Base-by-base conservation (phyloP, 2,329 filamentous ascomycete species). In the Juglanconis juglandina region DNA sequence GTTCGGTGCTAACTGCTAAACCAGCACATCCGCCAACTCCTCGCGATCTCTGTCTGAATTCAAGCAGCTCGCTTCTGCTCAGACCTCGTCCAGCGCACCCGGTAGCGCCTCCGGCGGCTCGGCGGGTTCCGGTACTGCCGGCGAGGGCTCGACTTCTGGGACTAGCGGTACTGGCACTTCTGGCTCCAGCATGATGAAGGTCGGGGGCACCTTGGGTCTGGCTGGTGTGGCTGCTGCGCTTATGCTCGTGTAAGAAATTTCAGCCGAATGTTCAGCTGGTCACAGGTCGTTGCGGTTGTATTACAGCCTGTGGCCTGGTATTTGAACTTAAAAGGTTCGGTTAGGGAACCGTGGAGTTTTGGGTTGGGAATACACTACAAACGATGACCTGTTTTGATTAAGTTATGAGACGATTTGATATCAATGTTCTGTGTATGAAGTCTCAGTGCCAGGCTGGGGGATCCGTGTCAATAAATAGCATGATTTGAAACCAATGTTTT, bases 31-130 rank as follows among this genome's bases (percentile, higher is more conserved):
- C 32, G 77, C 78, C 68, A 87, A 87, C 73, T 62, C 80, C 3
- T 70, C 78, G 44, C 79, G 81, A 64, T 81, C 81, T 39, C 76
- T 88, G 13, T 69, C 73, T 3, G 74, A 75, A 65, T 85, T 82
- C 77, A 78, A 77, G 71, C 49, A 64, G 3, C 63, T 75, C 39
- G 78, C 81, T 34, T 67, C 71, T 39, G 33, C 56, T 9, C 71
- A 69, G 4, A 63, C 68, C 37, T 24, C 53, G 8, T 41, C 52
- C 54, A 53, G 42, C 6, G 41, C 59, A 14, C 32, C 68, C 7
- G 47, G 59, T 46, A 68, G 65, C 49, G 61, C 62, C 59, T 70
- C 66, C 52, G 63, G 63, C 33, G 66, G 62, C 37, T 59, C 58
- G 53, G 53, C 56, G n/a, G 67, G 69, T 57, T 61, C 65, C 6